phyloP scores from a whole-genome alignment of 2,329 filamentous ascomycete species.

The Aspergillus sp. region DNA sequence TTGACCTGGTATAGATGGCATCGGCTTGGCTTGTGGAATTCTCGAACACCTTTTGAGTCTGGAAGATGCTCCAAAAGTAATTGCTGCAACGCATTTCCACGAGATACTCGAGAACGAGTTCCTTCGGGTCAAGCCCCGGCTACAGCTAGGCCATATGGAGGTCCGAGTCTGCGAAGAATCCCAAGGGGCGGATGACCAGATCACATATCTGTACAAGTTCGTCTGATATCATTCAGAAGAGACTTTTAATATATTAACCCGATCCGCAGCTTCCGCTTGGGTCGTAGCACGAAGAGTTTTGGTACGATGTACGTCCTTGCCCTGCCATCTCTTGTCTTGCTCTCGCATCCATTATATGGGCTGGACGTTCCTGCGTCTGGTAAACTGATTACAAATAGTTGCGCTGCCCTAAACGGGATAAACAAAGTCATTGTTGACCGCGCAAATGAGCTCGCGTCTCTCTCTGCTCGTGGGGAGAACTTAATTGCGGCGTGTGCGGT shows the following conservation, averaged over 20 bases:
- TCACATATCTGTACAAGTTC: conserved; percentile 68
- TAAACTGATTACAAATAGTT: conserved; percentile 44
- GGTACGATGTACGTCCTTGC: conserved; percentile 60
- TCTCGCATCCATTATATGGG: background rate
- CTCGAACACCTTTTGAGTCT: conserved; percentile 57
- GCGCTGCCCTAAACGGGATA: conserved; percentile 84
- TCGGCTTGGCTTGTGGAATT: conserved; percentile 62
- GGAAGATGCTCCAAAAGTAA: conserved; percentile 55
- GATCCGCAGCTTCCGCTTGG: conserved; percentile 50
- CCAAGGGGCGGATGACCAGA: conserved; percentile 50
- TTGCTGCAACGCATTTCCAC: conserved; percentile 65
- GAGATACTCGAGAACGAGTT: conserved; percentile 56
- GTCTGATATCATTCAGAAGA: background rate
- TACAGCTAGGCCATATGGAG: conserved; percentile 62
- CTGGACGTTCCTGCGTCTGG: background rate
- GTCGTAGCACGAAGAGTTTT: conserved; percentile 77
- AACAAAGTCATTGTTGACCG: conserved; percentile 69
- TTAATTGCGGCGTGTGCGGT: conserved; percentile 70
- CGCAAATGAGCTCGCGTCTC: conserved; percentile 69
- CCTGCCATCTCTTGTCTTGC: background rate
- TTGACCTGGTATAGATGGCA: conserved; percentile 52
- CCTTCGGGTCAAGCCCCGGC: conserved; percentile 44
- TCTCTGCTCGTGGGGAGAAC: conserved; percentile 73
- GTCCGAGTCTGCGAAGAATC: conserved; percentile 47
- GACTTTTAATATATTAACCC: background rate